These are phyloP conservation scores for Laetiporus sulphureus DNA, from an alignment of 1,284 basidiomycete species.

Conservation along the genomic window DNA sequence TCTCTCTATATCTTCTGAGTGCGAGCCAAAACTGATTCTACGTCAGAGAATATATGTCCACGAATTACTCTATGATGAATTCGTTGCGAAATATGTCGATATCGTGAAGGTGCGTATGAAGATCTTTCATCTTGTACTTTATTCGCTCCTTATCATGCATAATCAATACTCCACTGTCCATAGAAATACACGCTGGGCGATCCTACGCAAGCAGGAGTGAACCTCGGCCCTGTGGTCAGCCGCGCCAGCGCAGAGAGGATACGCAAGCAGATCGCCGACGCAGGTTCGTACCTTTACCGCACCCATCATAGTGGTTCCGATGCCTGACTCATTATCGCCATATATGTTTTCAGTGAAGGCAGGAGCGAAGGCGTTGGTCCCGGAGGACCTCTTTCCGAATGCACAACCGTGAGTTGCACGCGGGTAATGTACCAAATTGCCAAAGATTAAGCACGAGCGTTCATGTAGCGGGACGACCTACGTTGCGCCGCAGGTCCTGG, in stretches of 20 bases:
- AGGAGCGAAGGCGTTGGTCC: conserved; percentile 76
- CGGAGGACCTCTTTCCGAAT: conserved; percentile 60
- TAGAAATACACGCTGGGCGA: conserved; percentile 82
- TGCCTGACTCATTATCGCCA: background rate
- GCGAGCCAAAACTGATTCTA: too few species aligned
- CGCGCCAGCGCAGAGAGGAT: conserved; percentile 80
- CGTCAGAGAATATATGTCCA: conserved; percentile 90
- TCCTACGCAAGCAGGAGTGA: conserved; percentile 68
- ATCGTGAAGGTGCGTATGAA: conserved; percentile 54
- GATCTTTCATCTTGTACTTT: background rate
- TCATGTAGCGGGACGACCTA: conserved; percentile 66
- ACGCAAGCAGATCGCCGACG: conserved; percentile 80
- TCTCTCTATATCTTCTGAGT: background rate
- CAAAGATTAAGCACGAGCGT: too few species aligned
- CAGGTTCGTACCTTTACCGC: conserved; percentile 40
- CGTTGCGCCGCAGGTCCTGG: conserved; percentile 84
- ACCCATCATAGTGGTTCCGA: background rate
- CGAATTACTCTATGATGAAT: conserved; percentile 73
- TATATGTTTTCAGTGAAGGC: conserved; percentile 70
- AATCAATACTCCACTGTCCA: background rate
- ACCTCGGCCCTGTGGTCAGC: conserved; percentile 89
- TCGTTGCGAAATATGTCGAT: conserved; percentile 73
- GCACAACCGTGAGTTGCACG: conserved; percentile 51
- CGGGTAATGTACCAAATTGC: background rate
- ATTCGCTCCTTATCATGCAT: background rate